Base-by-base conservation (phyloP, 2,329 filamentous ascomycete genomes). In the Epichloe typhina region DNA sequence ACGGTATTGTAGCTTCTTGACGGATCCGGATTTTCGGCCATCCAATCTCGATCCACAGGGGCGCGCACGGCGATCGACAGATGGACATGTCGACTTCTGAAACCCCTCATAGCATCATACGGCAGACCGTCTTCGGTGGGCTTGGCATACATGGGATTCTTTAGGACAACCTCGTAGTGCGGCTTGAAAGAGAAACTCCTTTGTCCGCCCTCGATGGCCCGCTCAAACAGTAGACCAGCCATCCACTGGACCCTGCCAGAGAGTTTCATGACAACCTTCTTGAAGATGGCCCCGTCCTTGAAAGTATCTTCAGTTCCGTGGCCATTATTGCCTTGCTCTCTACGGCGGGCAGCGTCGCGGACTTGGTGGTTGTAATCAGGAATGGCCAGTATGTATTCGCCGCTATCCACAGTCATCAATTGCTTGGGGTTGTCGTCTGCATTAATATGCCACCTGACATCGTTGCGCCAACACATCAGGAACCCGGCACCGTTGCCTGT, bases 211-310 rank as follows among this genome's bases (percentile, higher is more conserved):
- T 82, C 79, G 33, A 90, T 74, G 55, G 91, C 86, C 44, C 85
- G 82, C 67, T 98, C 93, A 62, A 98, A 98, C 47, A 95, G 87
- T 39, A 98, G 73, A 0, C 93, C 94, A 13, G 86, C 83, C 62
- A 91, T 77, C 87, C 89, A 96, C 66, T 88, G 86, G 1, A 98
- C 93, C 61, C 93, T 94, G 13, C 93, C 93, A 3, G 93, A 97
- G 12, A 98, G 75, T 68, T 98, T 98, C 91, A 98, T 97, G 48
- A 95, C 81, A 3, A 97, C 93, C 68, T 98, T 98, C 67, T 95
- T 95, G 75, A 98, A 98, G 0, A 83, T 75, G n/a, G 89, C 86
- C 2, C 84, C 82, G 37, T 84, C 79, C 58, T 82, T 86, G 60
- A 77, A 74, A 57, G 76, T 82, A 53, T 82, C 84, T 13, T 80